Conservation (phyloP, 2,329 filamentous ascomycete genomes). For the Geosmithia morbida region DNA sequence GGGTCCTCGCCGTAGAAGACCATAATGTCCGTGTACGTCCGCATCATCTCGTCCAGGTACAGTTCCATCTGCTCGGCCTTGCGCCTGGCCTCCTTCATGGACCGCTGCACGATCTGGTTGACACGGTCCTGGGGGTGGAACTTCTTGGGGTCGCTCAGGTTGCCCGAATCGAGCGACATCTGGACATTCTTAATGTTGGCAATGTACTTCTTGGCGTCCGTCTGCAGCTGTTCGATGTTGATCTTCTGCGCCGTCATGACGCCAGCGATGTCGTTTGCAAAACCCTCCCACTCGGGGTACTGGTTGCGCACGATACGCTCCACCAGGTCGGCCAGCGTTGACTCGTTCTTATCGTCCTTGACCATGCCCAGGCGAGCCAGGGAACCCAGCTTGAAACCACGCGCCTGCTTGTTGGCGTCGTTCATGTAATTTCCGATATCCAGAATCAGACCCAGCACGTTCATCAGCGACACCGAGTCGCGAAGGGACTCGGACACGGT, state of each 20-base stretch:
- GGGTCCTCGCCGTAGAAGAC: constrained; percentile 92
- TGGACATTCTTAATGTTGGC: constrained; percentile 92
- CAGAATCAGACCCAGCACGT: constrained; percentile 86
- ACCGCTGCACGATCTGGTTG: constrained; percentile 75
- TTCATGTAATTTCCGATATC: constrained; percentile 99
- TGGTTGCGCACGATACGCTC: constrained; percentile 94
- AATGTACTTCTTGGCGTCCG: constrained; percentile 83
- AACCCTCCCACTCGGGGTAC: constrained; percentile 89
- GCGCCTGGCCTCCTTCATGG: constrained; percentile 90
- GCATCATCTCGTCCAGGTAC: constrained; percentile 84
- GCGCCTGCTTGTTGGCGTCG: constrained; percentile 95
- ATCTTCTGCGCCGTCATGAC: constrained; percentile 75
- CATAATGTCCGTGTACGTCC: constrained; percentile 90
- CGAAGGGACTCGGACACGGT: constrained; percentile 76
- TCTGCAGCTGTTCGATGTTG: constrained; percentile 82
- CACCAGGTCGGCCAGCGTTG: constrained; percentile 86
- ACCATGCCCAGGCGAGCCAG: constrained; percentile 90
- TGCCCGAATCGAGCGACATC: constrained; percentile 79
- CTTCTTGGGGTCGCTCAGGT: constrained; percentile 89
- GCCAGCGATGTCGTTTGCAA: constrained; percentile 68
- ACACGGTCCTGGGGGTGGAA: constrained; percentile 97
- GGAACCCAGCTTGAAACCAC: constrained; percentile 94
- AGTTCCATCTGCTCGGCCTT: constrained; percentile 94
- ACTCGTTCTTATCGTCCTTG: constrained; percentile 98
- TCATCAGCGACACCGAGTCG: constrained; percentile 88